These are phyloP conservation scores for Trametes cingulata DNA, from an alignment of 768 basidiomycete species.

Conservation along the genomic window DNA sequence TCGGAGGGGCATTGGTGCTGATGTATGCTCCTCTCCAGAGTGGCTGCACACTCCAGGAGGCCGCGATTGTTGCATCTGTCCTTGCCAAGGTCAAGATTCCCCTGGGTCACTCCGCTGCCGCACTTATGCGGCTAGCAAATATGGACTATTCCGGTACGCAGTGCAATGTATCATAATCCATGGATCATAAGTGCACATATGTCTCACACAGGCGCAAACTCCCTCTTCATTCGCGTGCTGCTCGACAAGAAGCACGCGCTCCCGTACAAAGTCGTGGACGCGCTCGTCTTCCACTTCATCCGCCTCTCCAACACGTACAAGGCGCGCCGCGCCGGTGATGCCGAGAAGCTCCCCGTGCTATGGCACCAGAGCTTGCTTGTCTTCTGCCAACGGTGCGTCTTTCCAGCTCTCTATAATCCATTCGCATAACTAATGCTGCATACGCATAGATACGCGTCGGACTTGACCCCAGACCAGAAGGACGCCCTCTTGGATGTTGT, in stretches of 20 bases:
- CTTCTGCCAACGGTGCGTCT: conserved; percentile 81
- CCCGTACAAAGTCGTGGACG: conserved; percentile 97
- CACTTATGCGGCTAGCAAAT: conserved; percentile 86
- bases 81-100: conserved; percentile 90
- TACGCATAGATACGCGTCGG: conserved; percentile 76
- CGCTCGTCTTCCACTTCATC: conserved; percentile 97
- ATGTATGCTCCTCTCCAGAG: conserved; percentile 38
- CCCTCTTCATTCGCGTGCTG: conserved; percentile 94
- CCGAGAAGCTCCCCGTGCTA: conserved; percentile 87
- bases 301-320: conserved; percentile 91
- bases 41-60: conserved; percentile 92
- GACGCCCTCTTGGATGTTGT: conserved; percentile 95
- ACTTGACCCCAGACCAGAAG: conserved; percentile 96
- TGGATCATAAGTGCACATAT: not conserved
- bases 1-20: not conserved
- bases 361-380: conserved; percentile 98
- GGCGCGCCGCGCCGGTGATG: conserved; percentile 65
- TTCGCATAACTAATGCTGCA: not conserved
- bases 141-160: conserved; percentile 91
- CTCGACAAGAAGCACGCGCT: conserved; percentile 98
- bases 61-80: conserved; percentile 90
- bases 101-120: conserved; percentile 95
- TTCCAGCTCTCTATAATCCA: not conserved
- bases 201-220: conserved; percentile 68
- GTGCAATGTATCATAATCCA: not conserved